Conservation (phyloP, 768 basidiomycete genomes). For the Heimioporus sp. region DNA sequence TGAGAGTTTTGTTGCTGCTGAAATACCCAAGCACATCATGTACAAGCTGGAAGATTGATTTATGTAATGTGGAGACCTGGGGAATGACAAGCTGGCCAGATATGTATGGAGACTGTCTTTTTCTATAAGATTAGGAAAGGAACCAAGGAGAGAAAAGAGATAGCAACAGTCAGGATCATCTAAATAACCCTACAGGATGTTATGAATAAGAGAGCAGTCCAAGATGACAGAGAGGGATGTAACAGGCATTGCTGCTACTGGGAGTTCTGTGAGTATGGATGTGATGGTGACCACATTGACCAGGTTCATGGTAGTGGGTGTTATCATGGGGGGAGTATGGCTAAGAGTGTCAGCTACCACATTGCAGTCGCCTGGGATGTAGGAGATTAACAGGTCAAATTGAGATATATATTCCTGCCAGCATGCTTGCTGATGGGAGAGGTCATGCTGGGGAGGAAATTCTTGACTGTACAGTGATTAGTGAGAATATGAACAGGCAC, state of each 20-base stretch:
- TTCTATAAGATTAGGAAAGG: not conserved
- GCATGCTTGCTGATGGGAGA: conserved; percentile 33
- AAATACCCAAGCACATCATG: conserved; percentile 36
- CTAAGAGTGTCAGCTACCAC: conserved; percentile 37
- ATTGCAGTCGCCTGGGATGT: conserved; percentile 40
- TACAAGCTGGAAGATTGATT: conserved; percentile 25
- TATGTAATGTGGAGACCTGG: not conserved
- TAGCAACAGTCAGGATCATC: conserved; percentile 8
- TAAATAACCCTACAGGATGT: conserved; percentile 4
- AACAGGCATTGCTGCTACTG: no score
- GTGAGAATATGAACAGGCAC: conserved; percentile 16
- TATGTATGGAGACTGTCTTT: conserved; percentile 5
- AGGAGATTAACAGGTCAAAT: conserved; percentile 37
- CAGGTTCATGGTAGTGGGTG: not conserved
- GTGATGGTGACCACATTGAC: not conserved
- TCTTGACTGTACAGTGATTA: conserved; percentile 27
- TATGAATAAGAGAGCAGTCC: not conserved
- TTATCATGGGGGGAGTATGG: no score
- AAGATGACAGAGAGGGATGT: no score
- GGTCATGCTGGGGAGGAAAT: conserved; percentile 30
- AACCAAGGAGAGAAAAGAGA: not conserved
- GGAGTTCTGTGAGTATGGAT: not conserved
- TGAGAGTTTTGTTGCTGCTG: conserved; percentile 26
- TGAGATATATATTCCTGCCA: conserved; percentile 40
- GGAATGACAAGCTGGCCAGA: conserved; percentile 12